Base-by-base conservation (phyloP, 805 yeast species). In the Candida vaughaniae region DNA sequence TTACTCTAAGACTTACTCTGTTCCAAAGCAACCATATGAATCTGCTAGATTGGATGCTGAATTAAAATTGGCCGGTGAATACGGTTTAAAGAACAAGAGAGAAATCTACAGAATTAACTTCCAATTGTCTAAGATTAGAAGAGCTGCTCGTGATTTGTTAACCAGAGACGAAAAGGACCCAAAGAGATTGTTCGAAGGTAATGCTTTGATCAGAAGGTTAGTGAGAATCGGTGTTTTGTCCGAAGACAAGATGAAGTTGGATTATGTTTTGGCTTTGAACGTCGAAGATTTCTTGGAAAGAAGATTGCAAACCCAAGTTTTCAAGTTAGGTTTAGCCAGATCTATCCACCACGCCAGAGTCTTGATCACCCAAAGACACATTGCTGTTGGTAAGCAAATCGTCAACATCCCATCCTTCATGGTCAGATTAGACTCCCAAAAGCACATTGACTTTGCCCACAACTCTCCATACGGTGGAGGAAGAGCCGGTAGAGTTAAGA, bases 381-480 rank as follows among this genome's bases (percentile, higher is more conserved):
- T 93, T 71, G 95, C 97, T 67, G 99, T 93, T 70, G 99, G 99
- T 77, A 93, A 95, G 85, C 99, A 93, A 80, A 81, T 89, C 61
- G 99, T 93, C 74, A 86, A 81, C 80, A 85, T 93, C 58, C 98
- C 99, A 75, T 91, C 98, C 55, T 93, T 93, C 91, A 85, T 90
- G 84, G 99, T 93, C 54, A 95, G 99, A 82, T 85, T 93, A 71
- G 99, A 93, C 80, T 90, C 99, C 57, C 99, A 93, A 79, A 93
- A 93, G 86, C 98, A 93, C 89, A 88, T 93, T 77, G 98, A 93
- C 83, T 93, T 91, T 65, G 95, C 99, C 64, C 85, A 93, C 71
- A 88, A 87, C 73, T 93, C 99, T 58, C 99, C 99, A 74, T 91
- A 87, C 90, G 99, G 99, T 75, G 99, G 99, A 78, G 99, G 96